Evolutionary conservation across 2,329 filamentous ascomycete genomes (phyloP).

Genomic region (Proliferodiscus dingleyae): DNA sequence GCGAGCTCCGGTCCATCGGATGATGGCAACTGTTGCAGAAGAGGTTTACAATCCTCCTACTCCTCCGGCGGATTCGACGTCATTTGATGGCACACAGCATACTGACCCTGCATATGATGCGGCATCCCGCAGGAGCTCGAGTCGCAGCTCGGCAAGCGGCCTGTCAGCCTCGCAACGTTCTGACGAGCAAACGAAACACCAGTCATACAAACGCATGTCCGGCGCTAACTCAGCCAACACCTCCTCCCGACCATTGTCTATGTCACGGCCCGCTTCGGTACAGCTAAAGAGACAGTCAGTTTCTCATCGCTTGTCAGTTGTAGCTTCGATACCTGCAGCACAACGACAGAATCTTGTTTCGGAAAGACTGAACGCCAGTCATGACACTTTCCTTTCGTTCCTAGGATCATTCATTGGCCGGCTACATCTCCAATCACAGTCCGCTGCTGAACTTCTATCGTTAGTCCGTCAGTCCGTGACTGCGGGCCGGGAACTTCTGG

Average conservation of each 20-base stretch:
- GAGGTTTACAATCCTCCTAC: conserved; percentile 57
- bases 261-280: conserved; percentile 18
- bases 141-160: conserved; percentile 28
- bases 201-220: conserved; percentile 28
- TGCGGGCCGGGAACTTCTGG: conserved; percentile 74
- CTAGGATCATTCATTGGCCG: conserved; percentile 89
- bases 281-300: conserved; percentile 28
- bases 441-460: conserved; percentile 73
- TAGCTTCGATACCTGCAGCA: conserved; percentile 58
- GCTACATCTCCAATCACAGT: conserved; percentile 87
- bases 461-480: conserved; percentile 80
- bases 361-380: conserved; percentile 70
- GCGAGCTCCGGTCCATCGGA: conserved; percentile 48
- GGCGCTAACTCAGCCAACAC: conserved; percentile 18
- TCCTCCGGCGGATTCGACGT: conserved; percentile 54
- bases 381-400: conserved; percentile 85
- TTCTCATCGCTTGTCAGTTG: conserved; percentile 72
- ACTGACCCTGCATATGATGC: conserved; percentile 38
- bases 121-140: conserved; percentile 28
- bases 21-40: conserved; percentile 56
- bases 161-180: conserved; percentile 20
- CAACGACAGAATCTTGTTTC: conserved; percentile 73
- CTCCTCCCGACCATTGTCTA: conserved; percentile 25
- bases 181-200: conserved; percentile 28
- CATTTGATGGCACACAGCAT: conserved; percentile 39